Percentiles rank a stretch among this genome's conserved stretches.
Evolutionary conservation across 73 alveolate genomes (phyloP).

Genomic region (Paraurostyla sp.): DNA sequence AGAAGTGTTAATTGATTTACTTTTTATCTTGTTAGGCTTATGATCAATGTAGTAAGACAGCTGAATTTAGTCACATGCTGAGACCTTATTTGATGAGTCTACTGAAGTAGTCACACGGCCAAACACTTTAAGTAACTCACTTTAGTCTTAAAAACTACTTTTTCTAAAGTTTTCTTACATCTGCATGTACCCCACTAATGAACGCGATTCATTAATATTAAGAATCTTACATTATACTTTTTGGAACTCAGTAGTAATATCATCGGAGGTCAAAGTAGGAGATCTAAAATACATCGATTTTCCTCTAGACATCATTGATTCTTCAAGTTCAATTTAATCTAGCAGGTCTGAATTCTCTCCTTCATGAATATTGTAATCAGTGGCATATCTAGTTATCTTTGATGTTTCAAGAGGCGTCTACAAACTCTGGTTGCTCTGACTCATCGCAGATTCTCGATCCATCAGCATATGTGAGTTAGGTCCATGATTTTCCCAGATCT

Average conservation of each 20-base stretch:
- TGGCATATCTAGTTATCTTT: neutral
- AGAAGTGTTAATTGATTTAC: neutral
- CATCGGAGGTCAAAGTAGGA: neutral
- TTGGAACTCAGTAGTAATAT: neutral
- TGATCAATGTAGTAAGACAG: constrained; percentile 46
- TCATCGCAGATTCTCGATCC: neutral
- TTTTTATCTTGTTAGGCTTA: constrained; percentile 33
- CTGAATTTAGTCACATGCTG: constrained; percentile 24
- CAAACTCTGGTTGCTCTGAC: neutral
- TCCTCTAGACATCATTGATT: neutral
- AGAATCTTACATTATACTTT: neutral
- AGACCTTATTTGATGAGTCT: neutral
- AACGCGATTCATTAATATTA: neutral
- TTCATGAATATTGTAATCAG: neutral
- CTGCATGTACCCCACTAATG: constrained; percentile 29
- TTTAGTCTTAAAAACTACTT: neutral
- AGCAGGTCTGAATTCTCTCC: neutral
- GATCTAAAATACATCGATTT: neutral
- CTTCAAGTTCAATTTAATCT: neutral
- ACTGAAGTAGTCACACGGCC: neutral
- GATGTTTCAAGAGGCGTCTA: neutral
- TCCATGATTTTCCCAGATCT: neutral
- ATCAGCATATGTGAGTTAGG: neutral
- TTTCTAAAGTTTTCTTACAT: constrained; percentile 39
- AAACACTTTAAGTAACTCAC: constrained; percentile 30